Conservation (phyloP, 768 basidiomycete species). For the Rossbeevera mucosa region DNA sequence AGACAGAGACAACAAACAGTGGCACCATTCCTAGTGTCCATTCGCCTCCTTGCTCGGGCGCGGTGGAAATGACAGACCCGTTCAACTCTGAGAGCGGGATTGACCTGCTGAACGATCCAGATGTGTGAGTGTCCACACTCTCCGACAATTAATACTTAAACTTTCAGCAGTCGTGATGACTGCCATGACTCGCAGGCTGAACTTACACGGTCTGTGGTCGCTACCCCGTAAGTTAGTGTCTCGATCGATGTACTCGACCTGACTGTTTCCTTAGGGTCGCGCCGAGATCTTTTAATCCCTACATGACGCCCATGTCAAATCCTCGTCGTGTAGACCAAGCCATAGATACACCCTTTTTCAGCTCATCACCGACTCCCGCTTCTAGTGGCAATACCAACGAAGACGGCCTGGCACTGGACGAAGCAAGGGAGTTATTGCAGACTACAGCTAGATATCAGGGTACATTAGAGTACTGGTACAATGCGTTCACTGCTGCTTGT, state of each 20-base stretch:
- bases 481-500: constrained; percentile 9
- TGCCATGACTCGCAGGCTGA: not conserved
- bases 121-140: constrained; percentile 9
- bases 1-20: not conserved
- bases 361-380: constrained; percentile 7
- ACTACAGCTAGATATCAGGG: constrained; percentile 16
- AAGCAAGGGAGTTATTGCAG: constrained; percentile 10
- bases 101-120: not conserved
- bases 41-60: not conserved
- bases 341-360: not conserved
- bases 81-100: not conserved
- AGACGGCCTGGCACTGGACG: not conserved
- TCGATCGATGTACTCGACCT: not conserved
- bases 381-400: not conserved
- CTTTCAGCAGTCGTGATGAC: not conserved
- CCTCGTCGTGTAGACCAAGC: constrained; percentile 8
- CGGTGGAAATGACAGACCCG: not conserved
- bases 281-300: constrained; percentile 18
- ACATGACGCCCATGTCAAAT: constrained; percentile 26
- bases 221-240: constrained; percentile 19
- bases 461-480: constrained; percentile 8
- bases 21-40: not conserved
- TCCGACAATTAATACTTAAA: not conserved
- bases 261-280: constrained; percentile 6
- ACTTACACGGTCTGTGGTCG: not conserved